Evolutionary conservation across 371 early-diverging fungal species (phyloP), one percentile per base, ranked within the genome.

Genomic region (Conidiobolus incongruus): DNA sequence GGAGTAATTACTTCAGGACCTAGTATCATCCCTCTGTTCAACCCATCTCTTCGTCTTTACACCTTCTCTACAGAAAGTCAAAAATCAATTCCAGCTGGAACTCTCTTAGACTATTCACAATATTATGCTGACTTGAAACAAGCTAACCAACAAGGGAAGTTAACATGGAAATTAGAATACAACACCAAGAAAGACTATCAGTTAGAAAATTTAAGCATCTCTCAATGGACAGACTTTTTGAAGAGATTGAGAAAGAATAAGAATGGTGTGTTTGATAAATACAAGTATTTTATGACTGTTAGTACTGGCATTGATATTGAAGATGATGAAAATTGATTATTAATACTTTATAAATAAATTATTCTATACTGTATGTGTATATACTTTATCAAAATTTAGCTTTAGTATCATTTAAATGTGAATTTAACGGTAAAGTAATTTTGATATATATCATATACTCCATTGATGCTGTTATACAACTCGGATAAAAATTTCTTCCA

Each of bases 41-140:
- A 69, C 38, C 68, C 72, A 32, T 62, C 60, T 34, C 39, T 65
- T 22, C 62, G 70, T 23, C 59, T 66, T 7, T 72, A 68, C 47
- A 33, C 42, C 3, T 72, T 68, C 49, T 48, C 60, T 0, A 48
- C 53, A 10, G 35, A n/a, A 16, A 24, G n/a, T 24, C 31, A 28
- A 17, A 13, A 47, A 19, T 36, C 41, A 29, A 17, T 40, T 7
- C 5, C 31, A 42, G 47, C 47, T 38, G 63, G 68, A 17, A 42
- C 47, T 12, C 47, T 72, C 21, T 30, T 51, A 12, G 60, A 65
- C 19, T 69, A 65, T 54, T 51, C 45, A n/a, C 72, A 72, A 50
- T 70, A 65, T 42, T 70, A 56, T 48, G 47, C 61, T 11, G 63
- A 72, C 48, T 40, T 70, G 0, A 48, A 47, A 0, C 44, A 58